phyloP scores from a whole-genome alignment of 2,329 filamentous ascomycete genomes.

The Fusarium proliferatum region DNA sequence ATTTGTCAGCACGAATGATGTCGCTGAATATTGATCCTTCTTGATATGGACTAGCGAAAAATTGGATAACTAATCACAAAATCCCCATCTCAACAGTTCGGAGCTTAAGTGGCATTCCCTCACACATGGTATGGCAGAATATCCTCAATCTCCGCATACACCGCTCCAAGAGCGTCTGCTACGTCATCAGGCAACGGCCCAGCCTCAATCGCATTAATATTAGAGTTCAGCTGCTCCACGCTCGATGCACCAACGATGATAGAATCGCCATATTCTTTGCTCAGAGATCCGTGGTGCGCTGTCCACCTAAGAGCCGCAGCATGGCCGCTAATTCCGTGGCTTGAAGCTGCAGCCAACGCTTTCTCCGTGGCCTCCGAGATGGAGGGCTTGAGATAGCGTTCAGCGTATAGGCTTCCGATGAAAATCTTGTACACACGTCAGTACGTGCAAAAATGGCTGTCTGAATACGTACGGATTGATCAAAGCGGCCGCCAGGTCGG shows the following conservation, averaged over 20 bases:
- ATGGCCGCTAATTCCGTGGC: background rate
- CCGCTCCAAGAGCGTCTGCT: background rate
- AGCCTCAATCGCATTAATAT: background rate
- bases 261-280: background rate
- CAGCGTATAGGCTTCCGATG: background rate
- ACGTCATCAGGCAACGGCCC: background rate
- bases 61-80: background rate
- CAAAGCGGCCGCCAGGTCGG: background rate
- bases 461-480: background rate
- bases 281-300: background rate
- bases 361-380: background rate
- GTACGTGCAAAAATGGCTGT: too few relatives aligned
- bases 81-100: too few relatives aligned
- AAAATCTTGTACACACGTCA: background rate
- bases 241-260: background rate
- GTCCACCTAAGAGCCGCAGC: background rate
- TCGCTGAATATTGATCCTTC: background rate
- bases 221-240: background rate
- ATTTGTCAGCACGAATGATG: background rate
- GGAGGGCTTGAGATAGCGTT: background rate
- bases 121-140: background rate
- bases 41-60: background rate
- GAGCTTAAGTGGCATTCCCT: too few relatives aligned
- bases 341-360: background rate
- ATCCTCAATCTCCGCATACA: background rate